These are phyloP conservation scores for Ustilago cynodontis DNA, from an alignment of 1,284 basidiomycete genomes.

Conservation along the genomic window DNA sequence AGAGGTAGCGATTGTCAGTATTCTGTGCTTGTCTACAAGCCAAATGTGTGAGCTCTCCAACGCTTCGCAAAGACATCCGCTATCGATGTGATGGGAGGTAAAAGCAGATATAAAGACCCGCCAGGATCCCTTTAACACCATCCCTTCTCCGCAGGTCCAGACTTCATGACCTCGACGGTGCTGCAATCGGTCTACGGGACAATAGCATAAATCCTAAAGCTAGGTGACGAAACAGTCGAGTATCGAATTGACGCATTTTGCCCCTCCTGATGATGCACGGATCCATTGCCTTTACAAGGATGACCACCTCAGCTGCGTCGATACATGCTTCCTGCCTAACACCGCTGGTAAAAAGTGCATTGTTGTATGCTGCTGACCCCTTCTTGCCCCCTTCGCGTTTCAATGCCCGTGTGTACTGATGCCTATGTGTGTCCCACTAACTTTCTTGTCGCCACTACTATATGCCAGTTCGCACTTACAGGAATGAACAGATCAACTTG, in stretches of 20 bases:
- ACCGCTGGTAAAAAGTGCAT: not conserved
- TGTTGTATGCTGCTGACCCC: conserved; percentile 5
- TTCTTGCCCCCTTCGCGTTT: not conserved
- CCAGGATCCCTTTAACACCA: not conserved
- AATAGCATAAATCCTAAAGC: not conserved
- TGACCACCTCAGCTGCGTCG: not conserved
- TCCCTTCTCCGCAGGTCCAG: not conserved
- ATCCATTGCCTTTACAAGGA: conserved; percentile 2
- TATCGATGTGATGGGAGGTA: not conserved
- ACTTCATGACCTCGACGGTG: not conserved
- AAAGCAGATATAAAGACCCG: conserved; percentile 2
- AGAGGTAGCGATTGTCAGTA: not conserved
- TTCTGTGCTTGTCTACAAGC: not conserved
- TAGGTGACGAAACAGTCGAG: not conserved
- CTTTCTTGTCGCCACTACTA: not conserved
- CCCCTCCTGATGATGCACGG: not conserved
- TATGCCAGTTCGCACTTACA: conserved; percentile 23
- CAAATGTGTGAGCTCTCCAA: not conserved
- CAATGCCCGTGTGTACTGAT: conserved; percentile 8
- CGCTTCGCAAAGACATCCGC: not conserved
- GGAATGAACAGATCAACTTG: conserved; percentile 15
- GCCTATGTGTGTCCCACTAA: conserved; percentile 1
- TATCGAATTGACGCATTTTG: not conserved
- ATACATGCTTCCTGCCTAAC: not conserved
- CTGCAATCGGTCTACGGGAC: not conserved